Evolutionary conservation across 176 grass and related monocot species (phyloP), one percentile per base, ranked within the genome.

Genomic region (Phragmites australis): DNA sequence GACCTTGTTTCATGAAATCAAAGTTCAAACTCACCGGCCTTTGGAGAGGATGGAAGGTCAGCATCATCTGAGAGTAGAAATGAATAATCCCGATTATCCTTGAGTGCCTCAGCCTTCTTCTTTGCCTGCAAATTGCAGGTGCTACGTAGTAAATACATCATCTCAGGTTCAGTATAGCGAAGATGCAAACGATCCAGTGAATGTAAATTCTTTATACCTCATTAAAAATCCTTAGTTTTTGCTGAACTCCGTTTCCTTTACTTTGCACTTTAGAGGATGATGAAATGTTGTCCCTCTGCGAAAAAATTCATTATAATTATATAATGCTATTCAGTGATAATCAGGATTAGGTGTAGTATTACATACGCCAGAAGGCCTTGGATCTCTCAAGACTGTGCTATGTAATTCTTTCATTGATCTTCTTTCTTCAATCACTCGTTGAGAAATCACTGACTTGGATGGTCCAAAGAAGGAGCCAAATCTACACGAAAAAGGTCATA

Each of bases 391-490:
- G 22, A 68, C 29, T 78, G 42, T 86, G 55, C 86, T 87, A 79
- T 88, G 75, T 59, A 82, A 49, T 77, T 95, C 96, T 69, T 91
- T 87, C 42, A 99, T 76, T 41, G 92, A 99, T 43, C 86, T 86
- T 29, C 86, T 95, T 84, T 99, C 96, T 87, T 99, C 96, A 84
- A 99, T 93, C 51, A 99, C 90, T 60, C 96, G 84, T 44, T 77
- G 72, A 72, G 96, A 94, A 79, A 99, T 99, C 81, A 90, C 93
- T 1, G 93, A 81, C 32, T 91, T 82, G 39, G 96, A 95, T 41
- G 96, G 96, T 34, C 93, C 96, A 91, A 99, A 99, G 73, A 99
- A 99, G 58, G 96, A 94, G 74, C 95, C 95, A 81, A 94, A 98
- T 81, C 95, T 94, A 85, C 68, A 85, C 29, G 42, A 86, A 80